Base-by-base conservation (phyloP, 352 stramenopile species). In the Phytophthora chlamydospora region DNA sequence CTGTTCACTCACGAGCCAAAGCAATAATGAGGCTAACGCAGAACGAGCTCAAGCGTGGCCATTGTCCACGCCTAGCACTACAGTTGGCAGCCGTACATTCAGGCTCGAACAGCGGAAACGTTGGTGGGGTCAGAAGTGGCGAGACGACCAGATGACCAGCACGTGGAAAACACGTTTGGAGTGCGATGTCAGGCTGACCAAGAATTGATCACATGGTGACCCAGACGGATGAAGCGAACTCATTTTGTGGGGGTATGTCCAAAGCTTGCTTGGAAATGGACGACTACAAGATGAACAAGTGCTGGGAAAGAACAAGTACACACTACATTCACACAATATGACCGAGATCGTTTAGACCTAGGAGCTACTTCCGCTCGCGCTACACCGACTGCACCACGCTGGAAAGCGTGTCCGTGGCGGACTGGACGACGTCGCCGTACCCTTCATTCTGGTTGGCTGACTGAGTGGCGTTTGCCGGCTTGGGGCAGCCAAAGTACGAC, bases 401-500 rank as follows among this genome's bases (percentile, higher is more conserved):
- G 33, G 42, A 57, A 29, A 67, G 12, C 24, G 35, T 57, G 27
- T 54, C 35, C 1, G 52, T 62, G 19, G 47, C 27, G 29, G 54
- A 61, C 12, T 69, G 46, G n/a, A 34, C 41, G 1, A 39, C 49
- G 13, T 46, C 46, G 39, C 27, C 17, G 29, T 71, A 63, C 4
- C 19, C 46, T 21, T 5, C 43, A 14, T 68, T 57, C 49, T 55
- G 36, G 24, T 53, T 21, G 6, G 39, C 17, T 16, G 47, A 34
- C 14, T 62, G 53, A 3, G 64, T 68, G 4, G 52, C 21, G 33
- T 68, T 80, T 0, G 53, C 47, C 1, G 68, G 75, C 11, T 58
- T 66, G 0, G 75, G 75, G 40, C 75, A 85, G 17, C 75, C 75
- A 21, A 85, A 85, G 38, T 71, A 61, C 27, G 48, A 60, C 51